Evolutionary conservation across 192 early-diverging fungal species (phyloP).

Genomic region (Coemansia sp.): DNA sequence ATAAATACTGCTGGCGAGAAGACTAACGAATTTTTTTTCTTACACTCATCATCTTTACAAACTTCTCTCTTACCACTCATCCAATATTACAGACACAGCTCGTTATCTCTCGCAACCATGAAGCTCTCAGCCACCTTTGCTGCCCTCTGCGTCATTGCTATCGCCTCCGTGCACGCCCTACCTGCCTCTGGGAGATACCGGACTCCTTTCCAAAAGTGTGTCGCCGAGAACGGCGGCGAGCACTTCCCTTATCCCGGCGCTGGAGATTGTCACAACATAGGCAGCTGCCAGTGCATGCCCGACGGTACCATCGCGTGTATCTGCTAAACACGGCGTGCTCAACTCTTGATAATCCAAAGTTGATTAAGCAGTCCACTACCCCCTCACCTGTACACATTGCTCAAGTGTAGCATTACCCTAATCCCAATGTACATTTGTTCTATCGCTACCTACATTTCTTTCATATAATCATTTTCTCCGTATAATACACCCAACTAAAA

Average conservation of each 20-base stretch:
- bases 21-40: background rate
- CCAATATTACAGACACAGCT: background rate
- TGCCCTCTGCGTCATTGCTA: slow-evolving; percentile 5
- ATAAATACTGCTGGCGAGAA: slow-evolving; percentile 5
- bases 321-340: slow-evolving; percentile 14
- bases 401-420: slow-evolving; percentile 5
- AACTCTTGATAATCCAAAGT: no score
- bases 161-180: slow-evolving; percentile 9
- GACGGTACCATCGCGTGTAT: slow-evolving; percentile 40
- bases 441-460: background rate
- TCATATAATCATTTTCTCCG: background rate
- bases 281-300: slow-evolving; percentile 31
- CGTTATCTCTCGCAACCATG: slow-evolving; percentile 6
- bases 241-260: slow-evolving; percentile 40
- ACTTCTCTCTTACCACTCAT: background rate
- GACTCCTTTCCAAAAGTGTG: slow-evolving; percentile 34
- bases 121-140: slow-evolving; percentile 6
- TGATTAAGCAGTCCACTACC: background rate
- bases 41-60: background rate
- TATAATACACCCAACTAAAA: background rate
- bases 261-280: slow-evolving; percentile 40
- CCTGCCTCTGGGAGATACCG: background rate
- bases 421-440: slow-evolving; percentile 3
- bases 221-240: slow-evolving; percentile 34
- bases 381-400: background rate